Evolutionary conservation across 208 protist genomes (phyloP).

Genomic region (Trypanosomatidae sp.): DNA sequence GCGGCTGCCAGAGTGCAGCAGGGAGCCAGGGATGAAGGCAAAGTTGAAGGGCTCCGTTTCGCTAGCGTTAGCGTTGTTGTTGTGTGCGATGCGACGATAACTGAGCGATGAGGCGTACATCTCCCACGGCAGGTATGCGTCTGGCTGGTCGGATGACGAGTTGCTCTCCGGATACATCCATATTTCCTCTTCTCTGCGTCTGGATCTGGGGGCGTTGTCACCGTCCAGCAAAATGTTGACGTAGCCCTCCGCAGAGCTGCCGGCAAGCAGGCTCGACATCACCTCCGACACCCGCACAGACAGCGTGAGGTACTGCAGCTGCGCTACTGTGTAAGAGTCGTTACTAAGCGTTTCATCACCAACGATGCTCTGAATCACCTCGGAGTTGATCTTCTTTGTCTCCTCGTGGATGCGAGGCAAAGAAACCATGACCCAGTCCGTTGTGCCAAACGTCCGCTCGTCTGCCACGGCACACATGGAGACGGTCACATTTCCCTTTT

Average conservation of each 20-base stretch:
- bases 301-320: conserved; percentile 78
- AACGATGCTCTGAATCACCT: conserved; percentile 26
- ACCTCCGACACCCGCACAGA: conserved; percentile 46
- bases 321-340: conserved; percentile 38
- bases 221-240: conserved; percentile 74
- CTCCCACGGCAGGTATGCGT: conserved; percentile 54
- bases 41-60: conserved; percentile 70
- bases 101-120: conserved; percentile 70
- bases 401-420: conserved; percentile 44
- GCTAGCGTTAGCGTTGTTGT: not conserved
- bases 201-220: conserved; percentile 18
- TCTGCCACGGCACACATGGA: conserved; percentile 61
- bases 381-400: conserved; percentile 24
- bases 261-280: conserved; percentile 16
- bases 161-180: conserved; percentile 45
- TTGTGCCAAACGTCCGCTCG: conserved; percentile 65
- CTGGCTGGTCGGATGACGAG: not conserved
- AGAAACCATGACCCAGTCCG: conserved; percentile 82
- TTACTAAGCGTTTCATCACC: conserved; percentile 21
- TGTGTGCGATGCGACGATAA: conserved; percentile 60
- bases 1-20: conserved; percentile 70
- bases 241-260: conserved; percentile 7
- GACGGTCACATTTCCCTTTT: conserved; percentile 13
- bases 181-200: conserved; percentile 33
- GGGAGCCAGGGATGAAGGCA: conserved; percentile 75